These are phyloP conservation scores for Fusarium sterilihyphosum DNA, from an alignment of 2,329 filamentous ascomycete species.

Conservation along the genomic window DNA sequence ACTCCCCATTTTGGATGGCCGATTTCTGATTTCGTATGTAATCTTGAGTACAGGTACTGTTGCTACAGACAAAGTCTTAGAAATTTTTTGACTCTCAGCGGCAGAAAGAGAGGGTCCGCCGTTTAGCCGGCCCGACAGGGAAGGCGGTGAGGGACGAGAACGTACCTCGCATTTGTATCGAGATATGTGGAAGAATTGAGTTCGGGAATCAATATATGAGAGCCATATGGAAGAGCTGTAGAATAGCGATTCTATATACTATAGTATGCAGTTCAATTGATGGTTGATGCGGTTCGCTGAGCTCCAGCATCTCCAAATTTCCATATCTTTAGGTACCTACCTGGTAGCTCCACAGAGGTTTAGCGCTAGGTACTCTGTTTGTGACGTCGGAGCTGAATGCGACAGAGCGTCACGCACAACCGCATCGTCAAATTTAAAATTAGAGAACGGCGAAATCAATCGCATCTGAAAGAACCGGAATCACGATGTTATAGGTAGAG, in stretches of 20 bases:
- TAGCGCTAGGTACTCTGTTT: neutral
- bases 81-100: constrained; percentile 37
- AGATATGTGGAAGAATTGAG: neutral
- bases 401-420: constrained; percentile 16
- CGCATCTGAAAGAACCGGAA: neutral
- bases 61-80: constrained; percentile 38
- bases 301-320: neutral
- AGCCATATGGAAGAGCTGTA: neutral
- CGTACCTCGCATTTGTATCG: neutral
- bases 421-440: neutral
- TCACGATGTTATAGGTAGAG: neutral
- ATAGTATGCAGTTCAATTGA: neutral
- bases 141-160: constrained; percentile 32
- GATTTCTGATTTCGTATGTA: constrained; percentile 10
- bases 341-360: neutral
- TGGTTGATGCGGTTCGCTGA: neutral
- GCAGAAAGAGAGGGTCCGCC: constrained; percentile 40
- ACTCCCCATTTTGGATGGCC: constrained; percentile 49
- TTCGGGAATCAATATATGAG: neutral
- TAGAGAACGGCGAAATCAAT: neutral
- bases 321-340: no score
- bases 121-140: constrained; percentile 37
- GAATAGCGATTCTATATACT: neutral
- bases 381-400: constrained; percentile 25
- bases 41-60: neutral